Evolutionary conservation across 768 basidiomycete genomes (phyloP), one percentile per base, ranked within the genome.

Genomic region (Lactarius hengduanensis): DNA sequence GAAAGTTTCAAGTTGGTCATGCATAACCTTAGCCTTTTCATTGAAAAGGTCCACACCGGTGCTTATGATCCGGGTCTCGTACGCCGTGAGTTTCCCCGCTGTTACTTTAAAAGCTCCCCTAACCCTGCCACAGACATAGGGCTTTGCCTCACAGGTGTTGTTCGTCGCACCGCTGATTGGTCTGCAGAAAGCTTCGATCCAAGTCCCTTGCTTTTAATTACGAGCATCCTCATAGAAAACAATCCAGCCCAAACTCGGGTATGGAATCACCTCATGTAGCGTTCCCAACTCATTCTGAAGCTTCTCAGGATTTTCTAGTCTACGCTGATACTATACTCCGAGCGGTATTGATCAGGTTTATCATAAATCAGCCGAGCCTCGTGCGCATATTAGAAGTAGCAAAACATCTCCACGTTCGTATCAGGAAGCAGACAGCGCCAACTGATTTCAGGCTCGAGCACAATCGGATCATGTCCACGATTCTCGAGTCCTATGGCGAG

Each of bases 321-420:
- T 84, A 82, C 69, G 71, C 82, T n/a, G 89, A 90, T 67, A 84
- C 81, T 4, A 77, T 86, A n/a, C 75, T 92, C 26, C 80, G 89
- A 56, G 79, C 81, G 2, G 75, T 80, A 16, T 71, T 89, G 59
- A 78, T 78, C 43, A 81, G 87, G 61, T 80, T 85, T 64, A 66
- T 74, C 53, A 79, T 89, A n/a, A 76, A 77, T 10, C 73, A 76
- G 4, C 68, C 73, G 30, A 79, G 78, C 59, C 72, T 90, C 28
- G 77, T 76, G 9, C 79, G 78, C 5, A 75, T 89, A 0, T 75
- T 89, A 71, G 69, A 81, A 40, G 82, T 82, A 30, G 82, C 83
- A 10, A 76, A 79, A 3, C 77, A 76, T 16, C 70, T 81, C 18
- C 80, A 80, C 65, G 78, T 81, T 36, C 62, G 64, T 15, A 59